phyloP scores from a whole-genome alignment of 345 rosid species.

The Arabidopsis suecica region DNA sequence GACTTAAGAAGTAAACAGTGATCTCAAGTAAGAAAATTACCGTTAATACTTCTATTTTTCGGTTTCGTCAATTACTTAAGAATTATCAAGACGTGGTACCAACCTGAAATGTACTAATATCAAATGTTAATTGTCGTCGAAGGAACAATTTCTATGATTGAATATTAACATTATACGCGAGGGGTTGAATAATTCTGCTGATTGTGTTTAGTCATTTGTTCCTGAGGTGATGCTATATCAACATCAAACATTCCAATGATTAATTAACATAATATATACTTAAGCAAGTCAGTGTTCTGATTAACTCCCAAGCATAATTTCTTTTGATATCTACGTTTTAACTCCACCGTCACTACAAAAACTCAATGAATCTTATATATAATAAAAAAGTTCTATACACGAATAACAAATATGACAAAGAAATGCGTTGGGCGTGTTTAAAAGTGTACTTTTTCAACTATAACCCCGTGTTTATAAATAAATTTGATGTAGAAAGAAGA shows the following conservation, averaged over 20 bases:
- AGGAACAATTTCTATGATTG: slow-evolving; percentile 19
- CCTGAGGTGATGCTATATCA: slow-evolving; percentile 11
- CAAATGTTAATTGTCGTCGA: slow-evolving; percentile 25
- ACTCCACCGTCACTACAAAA: slow-evolving; percentile 28
- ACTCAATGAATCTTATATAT: not conserved
- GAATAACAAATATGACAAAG: not conserved
- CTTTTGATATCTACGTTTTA: not conserved
- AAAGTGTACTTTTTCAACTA: slow-evolving; percentile 30
- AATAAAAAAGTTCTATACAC: not conserved
- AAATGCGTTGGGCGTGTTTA: not conserved
- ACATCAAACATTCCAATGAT: slow-evolving; percentile 12
- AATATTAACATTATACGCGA: slow-evolving; percentile 25
- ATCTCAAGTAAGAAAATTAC: slow-evolving; percentile 8
- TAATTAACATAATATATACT: not conserved
- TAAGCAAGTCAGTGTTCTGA: slow-evolving; percentile 25
- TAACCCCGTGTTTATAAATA: slow-evolving; percentile 25
- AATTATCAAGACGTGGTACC: slow-evolving; percentile 33
- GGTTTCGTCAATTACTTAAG: slow-evolving; percentile 22
- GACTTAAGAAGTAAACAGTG: not conserved
- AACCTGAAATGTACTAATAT: slow-evolving; percentile 18
- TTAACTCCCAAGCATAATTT: not conserved
- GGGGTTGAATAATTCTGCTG: slow-evolving; percentile 3
- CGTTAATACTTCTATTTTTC: not conserved
- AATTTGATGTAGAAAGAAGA: slow-evolving; percentile 29
- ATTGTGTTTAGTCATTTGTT: slow-evolving; percentile 7